phyloP scores from a whole-genome alignment of 306 rosid species.

The Luffa aegyptiaca region DNA sequence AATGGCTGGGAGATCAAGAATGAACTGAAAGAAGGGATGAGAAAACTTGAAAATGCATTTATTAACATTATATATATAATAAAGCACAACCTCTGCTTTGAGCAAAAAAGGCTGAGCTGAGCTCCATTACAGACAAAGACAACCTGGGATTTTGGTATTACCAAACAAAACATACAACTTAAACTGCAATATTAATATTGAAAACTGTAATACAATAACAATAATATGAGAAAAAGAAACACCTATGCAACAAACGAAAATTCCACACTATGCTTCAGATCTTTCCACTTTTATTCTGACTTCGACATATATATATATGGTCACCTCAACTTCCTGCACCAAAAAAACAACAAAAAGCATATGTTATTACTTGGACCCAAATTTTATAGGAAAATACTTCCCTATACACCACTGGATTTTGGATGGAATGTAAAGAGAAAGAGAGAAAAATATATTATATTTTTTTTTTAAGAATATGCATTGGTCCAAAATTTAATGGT shows the following conservation, averaged over 20 bases:
- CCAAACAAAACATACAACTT: background rate
- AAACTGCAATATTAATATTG: background rate
- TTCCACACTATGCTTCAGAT: slow-evolving; percentile 5
- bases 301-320: background rate
- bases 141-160: background rate
- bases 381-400: background rate
- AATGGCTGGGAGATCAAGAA: background rate
- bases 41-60: background rate
- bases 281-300: background rate
- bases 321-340: background rate
- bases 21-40: background rate
- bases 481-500: too few relatives aligned
- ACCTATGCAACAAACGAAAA: background rate
- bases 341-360: too few relatives aligned
- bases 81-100: slow-evolving; percentile 1
- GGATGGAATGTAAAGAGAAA: too few relatives aligned
- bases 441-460: too few relatives aligned
- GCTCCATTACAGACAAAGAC: background rate
- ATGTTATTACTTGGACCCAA: background rate
- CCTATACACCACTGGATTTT: background rate
- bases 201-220: background rate
- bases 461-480: background rate
- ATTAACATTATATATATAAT: background rate
- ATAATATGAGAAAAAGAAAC: background rate
- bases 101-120: slow-evolving; percentile 3